Evolutionary conservation across 306 rosid genomes (phyloP), one percentile per base, ranked within the genome.

Genomic region (Dryas drummondii): DNA sequence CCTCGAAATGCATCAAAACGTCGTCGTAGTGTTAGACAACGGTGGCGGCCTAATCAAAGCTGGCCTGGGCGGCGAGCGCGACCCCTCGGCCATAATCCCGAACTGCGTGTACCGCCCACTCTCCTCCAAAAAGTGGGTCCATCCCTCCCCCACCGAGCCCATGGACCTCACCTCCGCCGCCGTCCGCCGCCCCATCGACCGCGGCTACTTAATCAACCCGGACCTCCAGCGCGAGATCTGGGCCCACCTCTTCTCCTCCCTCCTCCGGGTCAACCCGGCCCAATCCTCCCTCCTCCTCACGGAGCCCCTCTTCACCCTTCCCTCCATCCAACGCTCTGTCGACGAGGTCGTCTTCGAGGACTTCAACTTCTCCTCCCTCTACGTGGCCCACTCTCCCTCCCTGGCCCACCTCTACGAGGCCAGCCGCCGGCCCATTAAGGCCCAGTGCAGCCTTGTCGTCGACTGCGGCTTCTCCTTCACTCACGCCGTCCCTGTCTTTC

Each of bases 141-240:
- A 84, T 51, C 97, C 90, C 1, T 82, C 82, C 37, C 88, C 97
- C 14, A 37, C 78, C 76, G 82, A 81, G 54, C 46, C 76, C 62
- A 57, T 67, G 14, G 98, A 94, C 90, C 94, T 94, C 16, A 94
- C 96, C 66, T 94, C 98, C 57, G 97, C 93, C 54, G 79, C 98
- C 7, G 91, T 91, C 46, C 97, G 97, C 52, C 96, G 97, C 13
- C 98, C 98, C 27, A 73, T 94, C 70, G 98, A 94, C 81, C 86
- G 96, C 4, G 97, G 98, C 5, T 90, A 94, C 84, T 87, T 94
- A 9, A 92, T 90, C 49, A 91, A 91, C 82, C 93, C 97, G 2
- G 98, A 94, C 13, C 97, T 94, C 37, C 93, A 94, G 62, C 93
- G 98, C 60, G 98, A 94, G 68, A 88, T 94, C 84, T 94, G 98